Evolutionary conservation across 1,139 yeast genomes (phyloP), one percentile per base, ranked within the genome.

Genomic region (Saccharomyces pastorianus): DNA sequence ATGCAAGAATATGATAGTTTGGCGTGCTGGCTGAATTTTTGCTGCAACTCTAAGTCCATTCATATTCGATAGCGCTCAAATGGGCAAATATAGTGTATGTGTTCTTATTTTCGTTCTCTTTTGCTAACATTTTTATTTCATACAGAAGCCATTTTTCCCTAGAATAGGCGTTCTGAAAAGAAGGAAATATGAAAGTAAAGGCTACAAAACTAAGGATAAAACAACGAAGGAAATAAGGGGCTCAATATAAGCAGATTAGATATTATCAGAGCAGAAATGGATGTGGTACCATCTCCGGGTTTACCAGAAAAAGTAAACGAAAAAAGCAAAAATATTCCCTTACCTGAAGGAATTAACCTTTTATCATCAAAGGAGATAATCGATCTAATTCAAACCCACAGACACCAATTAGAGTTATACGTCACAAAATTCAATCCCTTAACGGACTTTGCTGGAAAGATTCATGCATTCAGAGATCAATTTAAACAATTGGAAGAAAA

Each of bases 1-100:
- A 66, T 93, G 99, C 54, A 89, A 66, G 59, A 93, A 80, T 31
- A 93, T 88, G 31, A 91, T 74, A 0, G 95, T 84, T 0, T 90
- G 85, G 2, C 82, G 72, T 13, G 85, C 77, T 0, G 76, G 73
- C 23, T 66, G 64, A 2, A 62, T 58, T 34, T 62, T 63, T 2
- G 76, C 61, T 3, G 74, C 67, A 14, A 73, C 62, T 57, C 76
- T 70, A 8, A 77, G 69, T 2, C 79, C 76, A 41, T 72, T 67
- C 44, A 70, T 52, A 53, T 51, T 56, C 14, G 42, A 31, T 41
- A 5, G 9, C 23, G 20, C 31, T 26, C 47, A 7, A 13, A 32
- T 17, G 14, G 44, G 26, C 27, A n/a, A 13, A 25, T 6, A 26
- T 48, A 29, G 8, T 34, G 17, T 48, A 31, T 27, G 13, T 38